Evolutionary conservation across 257 asterid species (phyloP), one percentile per base, ranked within the genome.

Genomic region (Capsicum rhomboideum): DNA sequence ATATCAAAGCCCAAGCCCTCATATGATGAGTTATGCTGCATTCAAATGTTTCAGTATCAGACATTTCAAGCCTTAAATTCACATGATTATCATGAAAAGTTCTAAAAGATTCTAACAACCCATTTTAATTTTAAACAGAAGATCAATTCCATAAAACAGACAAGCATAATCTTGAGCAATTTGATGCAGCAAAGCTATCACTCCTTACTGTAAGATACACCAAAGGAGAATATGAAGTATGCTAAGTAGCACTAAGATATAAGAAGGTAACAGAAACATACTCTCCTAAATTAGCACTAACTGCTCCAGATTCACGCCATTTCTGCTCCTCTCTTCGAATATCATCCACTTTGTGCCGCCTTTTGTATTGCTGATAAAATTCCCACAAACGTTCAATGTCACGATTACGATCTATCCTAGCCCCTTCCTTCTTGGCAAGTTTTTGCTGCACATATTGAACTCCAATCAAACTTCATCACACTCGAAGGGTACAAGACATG

Each of bases 301-400:
- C 93, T 74, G 90, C 88, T 86, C 98, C 97, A 83, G 97, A 87
- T 90, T 96, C 98, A 79, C 98, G 98, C 98, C 93, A 95, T 84
- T 83, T 89, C 85, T 92, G 91, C 89, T 94, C 99, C 90, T 94
- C 97, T 84, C 89, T 91, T 87, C 88, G 96, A 84, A 96, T 90
- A 87, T 94, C 99, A 37, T 96, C 99, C 86, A 96, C 94, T 90
- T 87, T 90, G 87, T 96, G 92, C 50, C 92, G 93, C 89, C 92
- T 91, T 86, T 96, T 96, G 86, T 93, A 96, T 82, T 92, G 94
- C 75, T 92, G 91, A 86, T 96, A 96, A 87, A 94, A 96, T 29
- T 96, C 94, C 98, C 99, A 96, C 83, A 96, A 87, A 44, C 89
- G 89, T 89, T 96, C 96, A 75, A 94, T 90, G 88, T 96, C 99